Conservation (phyloP, 1,139 yeast species). For the Kodamaea fungicola region DNA sequence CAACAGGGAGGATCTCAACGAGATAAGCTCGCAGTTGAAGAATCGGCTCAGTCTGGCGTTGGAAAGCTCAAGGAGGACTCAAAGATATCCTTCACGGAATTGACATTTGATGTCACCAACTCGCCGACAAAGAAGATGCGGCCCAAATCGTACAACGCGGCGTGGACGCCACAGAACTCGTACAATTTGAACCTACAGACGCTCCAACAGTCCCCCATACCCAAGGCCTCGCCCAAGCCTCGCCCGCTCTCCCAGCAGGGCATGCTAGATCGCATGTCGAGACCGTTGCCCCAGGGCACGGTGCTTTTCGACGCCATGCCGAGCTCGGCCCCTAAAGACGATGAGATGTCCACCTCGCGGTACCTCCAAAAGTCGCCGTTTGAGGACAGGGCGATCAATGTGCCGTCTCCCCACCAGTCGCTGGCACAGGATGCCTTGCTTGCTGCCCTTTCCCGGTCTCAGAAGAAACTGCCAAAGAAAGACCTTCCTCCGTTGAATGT, state of each 20-base stretch:
- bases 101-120: conserved; percentile 26
- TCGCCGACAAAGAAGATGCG: conserved; percentile 28
- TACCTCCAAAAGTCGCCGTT: conserved; percentile 26
- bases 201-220: conserved; percentile 32
- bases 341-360: conserved; percentile 3
- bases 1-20: conserved; percentile 32
- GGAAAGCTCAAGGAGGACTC: conserved; percentile 30
- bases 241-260: neutral
- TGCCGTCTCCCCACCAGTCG: conserved; percentile 35
- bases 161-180: conserved; percentile 24
- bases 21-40: conserved; percentile 39
- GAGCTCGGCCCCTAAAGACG: conserved; percentile 6
- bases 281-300: neutral
- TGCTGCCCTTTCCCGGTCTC: conserved; percentile 36
- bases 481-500: conserved; percentile 34
- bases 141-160: conserved; percentile 6
- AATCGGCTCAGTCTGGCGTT: conserved; percentile 36
- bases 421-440: conserved; percentile 45
- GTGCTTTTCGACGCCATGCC: conserved; percentile 3
- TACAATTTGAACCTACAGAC: conserved; percentile 39
- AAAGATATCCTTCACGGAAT: conserved; percentile 31
- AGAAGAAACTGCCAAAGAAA: conserved; percentile 5
- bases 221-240: conserved; percentile 11
- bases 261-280: neutral
- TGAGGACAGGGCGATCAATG: conserved; percentile 12